These are phyloP conservation scores for Cairneyella variabilis DNA, from an alignment of 495 filamentous ascomycete species.

Conservation along the genomic window DNA sequence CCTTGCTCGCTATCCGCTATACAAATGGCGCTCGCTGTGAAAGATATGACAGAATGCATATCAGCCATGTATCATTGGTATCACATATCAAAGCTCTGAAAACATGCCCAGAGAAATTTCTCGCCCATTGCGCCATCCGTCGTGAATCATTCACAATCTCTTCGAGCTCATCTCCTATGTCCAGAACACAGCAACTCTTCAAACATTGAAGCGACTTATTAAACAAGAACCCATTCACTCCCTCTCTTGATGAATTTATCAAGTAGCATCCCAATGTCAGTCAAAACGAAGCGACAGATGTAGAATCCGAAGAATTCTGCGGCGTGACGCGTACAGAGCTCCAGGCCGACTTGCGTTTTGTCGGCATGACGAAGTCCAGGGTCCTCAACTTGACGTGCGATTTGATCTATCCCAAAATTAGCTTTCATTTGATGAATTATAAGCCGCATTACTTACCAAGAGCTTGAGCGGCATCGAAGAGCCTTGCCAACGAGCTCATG, in stretches of 20 bases:
- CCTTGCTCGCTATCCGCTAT: constrained; percentile 7
- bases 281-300: constrained; percentile 86
- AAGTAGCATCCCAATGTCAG: constrained; percentile 79
- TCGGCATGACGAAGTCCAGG: constrained; percentile 76
- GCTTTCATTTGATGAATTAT: constrained; percentile 1
- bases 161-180: not conserved
- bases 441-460: constrained; percentile 60
- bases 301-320: constrained; percentile 98
- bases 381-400: constrained; percentile 92
- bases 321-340: constrained; percentile 87
- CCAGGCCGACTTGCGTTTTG: constrained; percentile 87
- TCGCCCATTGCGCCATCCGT: constrained; percentile 7
- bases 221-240: constrained; percentile 84
- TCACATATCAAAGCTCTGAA: no score
- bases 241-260: constrained; percentile 97
- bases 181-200: not conserved
- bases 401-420: constrained; percentile 68
- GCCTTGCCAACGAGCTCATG: constrained; percentile 81
- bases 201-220: constrained; percentile 11
- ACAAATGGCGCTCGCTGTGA: not conserved
- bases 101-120: no score
- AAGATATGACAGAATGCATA: not conserved
- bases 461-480: constrained; percentile 93
- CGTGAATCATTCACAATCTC: constrained; percentile 4
- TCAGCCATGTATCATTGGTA: not conserved